phyloP scores from a whole-genome alignment of 768 basidiomycete species.

The Russula dissimulans region DNA sequence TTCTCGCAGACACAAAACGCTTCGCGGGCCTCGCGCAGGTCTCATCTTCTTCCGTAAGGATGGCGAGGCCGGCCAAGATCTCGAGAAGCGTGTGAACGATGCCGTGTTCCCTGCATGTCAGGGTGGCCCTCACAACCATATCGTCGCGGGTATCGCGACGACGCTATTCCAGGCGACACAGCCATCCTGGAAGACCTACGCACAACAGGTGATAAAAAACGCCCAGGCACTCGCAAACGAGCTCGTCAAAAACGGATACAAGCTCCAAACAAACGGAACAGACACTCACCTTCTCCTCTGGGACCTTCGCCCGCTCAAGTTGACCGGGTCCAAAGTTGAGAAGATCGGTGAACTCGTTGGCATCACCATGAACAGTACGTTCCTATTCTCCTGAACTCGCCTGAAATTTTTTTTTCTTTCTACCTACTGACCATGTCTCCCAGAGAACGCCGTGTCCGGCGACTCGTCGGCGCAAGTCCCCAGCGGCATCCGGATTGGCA shows the following conservation, averaged over 20 bases:
- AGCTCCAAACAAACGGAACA: conserved; percentile 92
- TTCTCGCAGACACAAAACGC: conserved; percentile 79
- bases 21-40: conserved; percentile 95
- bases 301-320: conserved; percentile 89
- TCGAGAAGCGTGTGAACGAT: conserved; percentile 95
- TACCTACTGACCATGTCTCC: neutral
- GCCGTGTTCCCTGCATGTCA: conserved; percentile 99
- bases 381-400: neutral
- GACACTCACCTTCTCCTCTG: conserved; percentile 98
- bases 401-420: neutral
- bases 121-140: conserved; percentile 99
- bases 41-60: conserved; percentile 98
- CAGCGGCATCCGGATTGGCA: conserved; percentile 94
- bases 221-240: conserved; percentile 65
- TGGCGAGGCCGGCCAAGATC: conserved; percentile 65
- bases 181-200: conserved; percentile 85
- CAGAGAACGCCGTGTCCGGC: conserved; percentile 95
- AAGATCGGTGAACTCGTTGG: conserved; percentile 96
- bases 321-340: conserved; percentile 98
- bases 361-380: conserved; percentile 91
- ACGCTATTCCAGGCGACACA: conserved; percentile 84
- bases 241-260: conserved; percentile 78
- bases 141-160: conserved; percentile 92
- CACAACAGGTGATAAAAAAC: conserved; percentile 90
- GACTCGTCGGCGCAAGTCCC: conserved; percentile 93